These are phyloP conservation scores for Cenchrus fungigraminus DNA, from an alignment of 176 grass and related monocot species.

Conservation along the genomic window DNA sequence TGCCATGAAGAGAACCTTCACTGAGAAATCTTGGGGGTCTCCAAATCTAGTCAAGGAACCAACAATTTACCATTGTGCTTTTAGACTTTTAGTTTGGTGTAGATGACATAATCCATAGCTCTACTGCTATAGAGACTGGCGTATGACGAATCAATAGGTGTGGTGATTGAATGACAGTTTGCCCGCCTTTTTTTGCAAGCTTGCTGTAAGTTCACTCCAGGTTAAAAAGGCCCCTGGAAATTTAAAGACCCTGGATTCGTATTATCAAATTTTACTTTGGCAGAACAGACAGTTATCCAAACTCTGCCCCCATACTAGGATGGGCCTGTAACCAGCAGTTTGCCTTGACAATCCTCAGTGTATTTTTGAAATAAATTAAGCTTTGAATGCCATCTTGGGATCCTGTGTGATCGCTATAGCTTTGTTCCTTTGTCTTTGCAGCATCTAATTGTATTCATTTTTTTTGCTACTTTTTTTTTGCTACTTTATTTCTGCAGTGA, in stretches of 20 bases:
- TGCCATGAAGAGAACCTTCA: background rate
- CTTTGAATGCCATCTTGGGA: constrained; percentile 9
- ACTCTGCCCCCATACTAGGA: background rate
- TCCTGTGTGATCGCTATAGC: constrained; percentile 30
- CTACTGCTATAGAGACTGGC: background rate
- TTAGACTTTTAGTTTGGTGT: background rate
- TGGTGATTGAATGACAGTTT: background rate
- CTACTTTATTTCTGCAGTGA: constrained; percentile 64
- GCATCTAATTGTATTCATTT: constrained; percentile 2
- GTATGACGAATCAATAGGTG: background rate
- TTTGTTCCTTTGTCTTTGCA: constrained; percentile 32
- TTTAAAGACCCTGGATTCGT: background rate
- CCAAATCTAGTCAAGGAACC: background rate
- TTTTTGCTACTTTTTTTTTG: background rate
- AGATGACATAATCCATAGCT: background rate
- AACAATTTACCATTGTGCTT: background rate
- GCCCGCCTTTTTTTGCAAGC: background rate
- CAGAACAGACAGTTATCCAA: background rate
- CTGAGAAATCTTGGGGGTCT: background rate
- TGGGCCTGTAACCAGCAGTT: background rate
- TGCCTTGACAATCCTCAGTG: background rate
- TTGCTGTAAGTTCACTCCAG: background rate
- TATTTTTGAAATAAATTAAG: constrained; percentile 13
- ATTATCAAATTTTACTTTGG: background rate
- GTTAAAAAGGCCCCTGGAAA: background rate